Evolutionary conservation across 2,329 filamentous ascomycete species (phyloP).

Genomic region (Elsinoe australis): DNA sequence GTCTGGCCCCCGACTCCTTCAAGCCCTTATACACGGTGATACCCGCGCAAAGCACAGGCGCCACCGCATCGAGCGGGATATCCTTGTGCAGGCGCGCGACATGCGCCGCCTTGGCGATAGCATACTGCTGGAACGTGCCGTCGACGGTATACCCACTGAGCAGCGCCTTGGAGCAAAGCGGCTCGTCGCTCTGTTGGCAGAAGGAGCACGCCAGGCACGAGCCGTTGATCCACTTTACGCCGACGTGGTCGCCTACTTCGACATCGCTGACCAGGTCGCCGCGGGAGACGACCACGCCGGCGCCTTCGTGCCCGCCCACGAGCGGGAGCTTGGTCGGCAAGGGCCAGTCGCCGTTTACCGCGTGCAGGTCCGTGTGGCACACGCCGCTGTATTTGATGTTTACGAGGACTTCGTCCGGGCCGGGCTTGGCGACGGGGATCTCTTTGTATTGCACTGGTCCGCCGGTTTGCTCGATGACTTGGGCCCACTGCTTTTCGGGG

Average conservation of each 20-base stretch:
- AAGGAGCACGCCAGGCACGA: slow-evolving; percentile 76
- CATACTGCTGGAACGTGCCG: slow-evolving; percentile 89
- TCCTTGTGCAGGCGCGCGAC: slow-evolving; percentile 75
- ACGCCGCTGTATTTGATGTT: slow-evolving; percentile 88
- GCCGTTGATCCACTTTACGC: slow-evolving; percentile 88
- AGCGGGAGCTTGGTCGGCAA: slow-evolving; percentile 73
- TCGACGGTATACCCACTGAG: slow-evolving; percentile 91
- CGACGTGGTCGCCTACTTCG: slow-evolving; percentile 74
- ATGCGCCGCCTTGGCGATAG: slow-evolving; percentile 77
- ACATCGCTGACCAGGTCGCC: slow-evolving; percentile 72
- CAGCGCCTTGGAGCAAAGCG: slow-evolving; percentile 65
- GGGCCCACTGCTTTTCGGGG: slow-evolving; percentile 81
- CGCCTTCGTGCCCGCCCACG: slow-evolving; percentile 72
- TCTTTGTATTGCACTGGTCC: slow-evolving; percentile 63
- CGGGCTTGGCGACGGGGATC: slow-evolving; percentile 74
- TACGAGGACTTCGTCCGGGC: slow-evolving; percentile 82
- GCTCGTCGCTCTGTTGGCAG: slow-evolving; percentile 74
- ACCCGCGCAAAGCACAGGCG: slow-evolving; percentile 75
- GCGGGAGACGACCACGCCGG: slow-evolving; percentile 72
- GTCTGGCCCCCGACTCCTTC: slow-evolving; percentile 68
- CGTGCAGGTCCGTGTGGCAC: slow-evolving; percentile 79
- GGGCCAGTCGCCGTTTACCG: slow-evolving; percentile 86
- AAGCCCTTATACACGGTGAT: slow-evolving; percentile 88
- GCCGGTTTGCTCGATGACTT: slow-evolving; percentile 76
- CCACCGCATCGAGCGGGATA: slow-evolving; percentile 64